Conservation (phyloP, 768 basidiomycete species). For the Multifurca ochricompacta region DNA sequence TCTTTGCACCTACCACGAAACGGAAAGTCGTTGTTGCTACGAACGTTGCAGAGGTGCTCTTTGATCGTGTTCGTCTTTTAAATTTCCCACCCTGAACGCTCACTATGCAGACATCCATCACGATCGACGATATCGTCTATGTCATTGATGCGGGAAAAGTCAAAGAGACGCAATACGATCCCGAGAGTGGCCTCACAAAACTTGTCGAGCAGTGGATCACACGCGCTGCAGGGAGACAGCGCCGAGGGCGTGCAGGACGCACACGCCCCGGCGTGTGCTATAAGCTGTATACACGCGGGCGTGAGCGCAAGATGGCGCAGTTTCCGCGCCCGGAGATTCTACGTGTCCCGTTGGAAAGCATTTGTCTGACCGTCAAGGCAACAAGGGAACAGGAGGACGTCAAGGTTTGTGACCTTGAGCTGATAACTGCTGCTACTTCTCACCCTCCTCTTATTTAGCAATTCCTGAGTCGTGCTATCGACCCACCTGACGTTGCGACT, state of each 20-base stretch:
- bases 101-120: conserved; percentile 66
- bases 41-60: conserved; percentile 78
- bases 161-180: conserved; percentile 72
- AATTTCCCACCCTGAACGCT: background rate
- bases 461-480: conserved; percentile 68
- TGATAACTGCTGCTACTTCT: background rate
- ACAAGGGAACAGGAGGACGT: conserved; percentile 73
- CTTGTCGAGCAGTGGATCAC: conserved; percentile 77
- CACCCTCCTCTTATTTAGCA: conserved; percentile 29
- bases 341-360: conserved; percentile 75
- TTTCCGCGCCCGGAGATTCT: conserved; percentile 86
- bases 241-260: conserved; percentile 86
- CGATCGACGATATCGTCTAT: conserved; percentile 82
- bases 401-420: conserved; percentile 36
- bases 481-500: conserved; percentile 69
- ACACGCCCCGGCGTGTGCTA: conserved; percentile 78
- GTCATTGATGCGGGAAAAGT: conserved; percentile 82
- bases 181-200: conserved; percentile 62
- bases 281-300: conserved; percentile 75
- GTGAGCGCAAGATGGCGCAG: conserved; percentile 56
- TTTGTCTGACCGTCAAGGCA: conserved; percentile 76
- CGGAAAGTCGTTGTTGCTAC: conserved; percentile 89
- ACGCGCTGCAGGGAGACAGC: conserved; percentile 71
- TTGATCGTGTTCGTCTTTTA: background rate
- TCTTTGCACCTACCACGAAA: conserved; percentile 54